Base-by-base conservation (phyloP, 2,329 filamentous ascomycete genomes). In the Aspergillus floridensis region DNA sequence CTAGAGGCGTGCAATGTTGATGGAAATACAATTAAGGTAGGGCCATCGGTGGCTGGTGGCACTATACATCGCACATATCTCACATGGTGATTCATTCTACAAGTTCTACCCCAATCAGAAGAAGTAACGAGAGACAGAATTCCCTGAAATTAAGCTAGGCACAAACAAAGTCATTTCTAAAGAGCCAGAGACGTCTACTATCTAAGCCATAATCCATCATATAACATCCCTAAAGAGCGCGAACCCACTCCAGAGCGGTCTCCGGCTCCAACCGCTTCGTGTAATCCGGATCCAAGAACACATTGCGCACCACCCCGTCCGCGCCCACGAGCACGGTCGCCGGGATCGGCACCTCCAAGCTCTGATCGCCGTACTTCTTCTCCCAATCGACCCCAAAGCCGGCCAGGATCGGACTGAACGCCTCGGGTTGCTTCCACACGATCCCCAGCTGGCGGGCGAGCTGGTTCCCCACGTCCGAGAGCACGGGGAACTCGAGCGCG, bases 381-480 rank as follows among this genome's bases (percentile, higher is more conserved):
- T 29, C 4, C 49, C 38, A 49, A 44, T 58, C 56, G 21, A 53
- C 24, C 14, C 26, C 26, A 4, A 53, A 52, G 11, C 49, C 56
- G 19, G 48, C 19, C 11, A 55, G 50, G 7, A 56, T 35, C 2
- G 47, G 52, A 0, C 47, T 5, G 7, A 53, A 47, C 3, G 29
- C 21, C 10, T 47, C 26, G 7, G 57, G 53, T 48, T 56, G 48
- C n/a, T 35, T 14, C 38, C 48, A 57, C 2, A 57, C 48, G 10
- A 57, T 29, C 5, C 56, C 53, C 5, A 59, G 48, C 26, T 56
- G 31, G 1, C 53, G n/a, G 3, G 57, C 57, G 24, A 47, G 38
- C n/a, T 47, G 41, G 26, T 59, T 56, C 3, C 52, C 22, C 4
- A 51, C 19, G 29, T 59, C 57, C 1, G 57, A 44, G 14, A 59